Evolutionary conservation across 148 eudicot species (phyloP).

Genomic region (Limonium bicolor): DNA sequence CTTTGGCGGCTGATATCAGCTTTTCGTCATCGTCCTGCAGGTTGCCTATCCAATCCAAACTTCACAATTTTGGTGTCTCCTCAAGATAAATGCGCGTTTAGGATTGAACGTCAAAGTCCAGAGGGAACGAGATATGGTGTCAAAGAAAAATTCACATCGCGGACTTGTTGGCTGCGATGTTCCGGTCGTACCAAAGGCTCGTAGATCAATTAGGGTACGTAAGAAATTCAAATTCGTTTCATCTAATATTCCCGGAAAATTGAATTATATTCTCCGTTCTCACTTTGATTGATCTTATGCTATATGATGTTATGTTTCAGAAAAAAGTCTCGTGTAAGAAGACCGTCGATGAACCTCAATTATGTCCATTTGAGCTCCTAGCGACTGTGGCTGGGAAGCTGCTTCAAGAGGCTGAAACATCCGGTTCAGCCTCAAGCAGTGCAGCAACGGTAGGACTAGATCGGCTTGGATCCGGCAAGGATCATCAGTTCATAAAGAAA

Average conservation of each 20-base stretch:
- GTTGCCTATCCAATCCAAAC: neutral
- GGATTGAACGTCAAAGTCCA: too few relatives aligned
- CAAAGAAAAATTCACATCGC: slow-evolving; percentile 43
- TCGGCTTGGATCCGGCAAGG: too few relatives aligned
- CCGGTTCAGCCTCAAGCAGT: slow-evolving; percentile 77
- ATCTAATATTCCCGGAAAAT: neutral
- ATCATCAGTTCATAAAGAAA: slow-evolving; percentile 10
- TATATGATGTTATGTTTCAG: slow-evolving; percentile 18
- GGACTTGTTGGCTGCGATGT: slow-evolving; percentile 39
- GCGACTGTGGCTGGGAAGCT: slow-evolving; percentile 94
- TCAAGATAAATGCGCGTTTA: slow-evolving; percentile 36
- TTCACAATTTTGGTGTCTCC: too few relatives aligned
- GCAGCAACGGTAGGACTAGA: slow-evolving; percentile 42
- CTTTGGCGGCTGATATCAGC: too few relatives aligned
- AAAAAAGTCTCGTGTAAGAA: slow-evolving; percentile 37
- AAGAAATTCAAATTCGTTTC: neutral
- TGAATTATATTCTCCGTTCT: neutral
- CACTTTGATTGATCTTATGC: neutral
- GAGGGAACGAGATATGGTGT: too few relatives aligned
- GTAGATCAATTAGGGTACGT: slow-evolving; percentile 83
- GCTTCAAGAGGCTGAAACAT: slow-evolving; percentile 75
- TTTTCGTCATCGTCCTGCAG: too few relatives aligned
- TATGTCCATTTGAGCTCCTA: slow-evolving; percentile 83
- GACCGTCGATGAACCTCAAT: slow-evolving; percentile 19
- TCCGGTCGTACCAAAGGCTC: slow-evolving; percentile 80